Evolutionary conservation across 2,329 filamentous ascomycete genomes (phyloP).

Genomic region (Aspergillus sp.): DNA sequence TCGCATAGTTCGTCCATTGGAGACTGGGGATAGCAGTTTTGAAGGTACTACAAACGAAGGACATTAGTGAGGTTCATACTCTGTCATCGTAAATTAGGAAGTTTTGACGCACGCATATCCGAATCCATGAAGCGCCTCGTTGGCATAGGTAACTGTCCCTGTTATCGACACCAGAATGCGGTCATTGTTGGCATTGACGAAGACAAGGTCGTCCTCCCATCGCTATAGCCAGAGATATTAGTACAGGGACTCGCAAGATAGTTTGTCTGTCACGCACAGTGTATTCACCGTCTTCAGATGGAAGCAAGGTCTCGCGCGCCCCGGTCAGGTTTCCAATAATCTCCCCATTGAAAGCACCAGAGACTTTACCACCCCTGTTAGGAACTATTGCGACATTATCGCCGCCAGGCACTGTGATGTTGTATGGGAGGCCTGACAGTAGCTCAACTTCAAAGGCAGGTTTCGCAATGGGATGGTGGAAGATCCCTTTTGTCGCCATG

Average conservation of each 20-base stretch:
- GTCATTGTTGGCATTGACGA: background rate
- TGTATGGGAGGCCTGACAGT: background rate
- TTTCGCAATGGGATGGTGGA: background rate
- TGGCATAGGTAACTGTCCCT: conserved; percentile 2
- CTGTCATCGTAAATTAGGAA: background rate
- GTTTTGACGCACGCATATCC: background rate
- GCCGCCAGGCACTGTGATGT: background rate
- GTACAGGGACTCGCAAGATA: background rate
- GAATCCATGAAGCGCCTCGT: conserved; percentile 3
- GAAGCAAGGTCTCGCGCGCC: background rate
- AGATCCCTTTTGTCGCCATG: background rate
- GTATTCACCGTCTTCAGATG: conserved; percentile 1
- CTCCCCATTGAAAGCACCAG: background rate
- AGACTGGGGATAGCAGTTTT: background rate
- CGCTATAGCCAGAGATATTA: background rate
- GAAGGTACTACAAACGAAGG: background rate
- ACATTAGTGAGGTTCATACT: background rate
- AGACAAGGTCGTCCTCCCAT: background rate
- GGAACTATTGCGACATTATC: background rate
- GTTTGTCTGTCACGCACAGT: background rate
- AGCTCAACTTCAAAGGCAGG: conserved; percentile 2
- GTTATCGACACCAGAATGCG: background rate
- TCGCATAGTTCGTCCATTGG: conserved; percentile 2
- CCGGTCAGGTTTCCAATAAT: conserved; percentile 1
- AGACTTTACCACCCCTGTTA: background rate